These are phyloP conservation scores for Simplicillium aogashimaense DNA, from an alignment of 2,329 filamentous ascomycete genomes.

Conservation along the genomic window DNA sequence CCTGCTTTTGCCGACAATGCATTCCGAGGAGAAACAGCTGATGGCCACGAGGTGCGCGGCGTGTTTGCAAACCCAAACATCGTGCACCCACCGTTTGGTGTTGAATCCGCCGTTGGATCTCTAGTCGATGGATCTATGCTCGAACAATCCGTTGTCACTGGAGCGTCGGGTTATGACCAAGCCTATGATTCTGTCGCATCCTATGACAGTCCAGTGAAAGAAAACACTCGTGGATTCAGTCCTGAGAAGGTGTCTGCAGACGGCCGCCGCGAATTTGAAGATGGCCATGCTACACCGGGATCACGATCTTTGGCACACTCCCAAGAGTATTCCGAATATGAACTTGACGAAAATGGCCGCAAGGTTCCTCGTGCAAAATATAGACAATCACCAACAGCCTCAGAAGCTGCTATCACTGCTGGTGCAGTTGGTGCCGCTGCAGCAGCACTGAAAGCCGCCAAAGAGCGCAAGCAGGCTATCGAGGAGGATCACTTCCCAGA, in stretches of 20 bases:
- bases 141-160: constrained; percentile 59
- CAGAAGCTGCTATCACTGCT: constrained; percentile 46
- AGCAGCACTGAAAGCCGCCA: constrained; percentile 38
- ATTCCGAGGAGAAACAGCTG: constrained; percentile 43
- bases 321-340: constrained; percentile 43
- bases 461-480: constrained; percentile 32
- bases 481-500: constrained; percentile 22
- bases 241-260: constrained; percentile 32
- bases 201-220: constrained; percentile 17
- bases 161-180: constrained; percentile 39
- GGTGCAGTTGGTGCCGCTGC: constrained; percentile 45
- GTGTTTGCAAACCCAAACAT: constrained; percentile 67
- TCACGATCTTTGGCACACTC: constrained; percentile 27
- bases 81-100: constrained; percentile 59
- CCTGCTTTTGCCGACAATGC: not conserved
- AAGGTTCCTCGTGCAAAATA: constrained; percentile 38
- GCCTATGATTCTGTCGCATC: constrained; percentile 25
- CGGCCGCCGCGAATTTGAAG: constrained; percentile 27
- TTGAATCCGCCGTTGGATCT: constrained; percentile 87
- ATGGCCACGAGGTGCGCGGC: constrained; percentile 61
- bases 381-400: constrained; percentile 42
- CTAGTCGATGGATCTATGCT: constrained; percentile 65
- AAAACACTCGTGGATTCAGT: constrained; percentile 23
- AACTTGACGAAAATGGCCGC: constrained; percentile 46
- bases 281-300: constrained; percentile 29